phyloP scores from a whole-genome alignment of 2,329 filamentous ascomycete species.

The Zymoseptoria brevis region DNA sequence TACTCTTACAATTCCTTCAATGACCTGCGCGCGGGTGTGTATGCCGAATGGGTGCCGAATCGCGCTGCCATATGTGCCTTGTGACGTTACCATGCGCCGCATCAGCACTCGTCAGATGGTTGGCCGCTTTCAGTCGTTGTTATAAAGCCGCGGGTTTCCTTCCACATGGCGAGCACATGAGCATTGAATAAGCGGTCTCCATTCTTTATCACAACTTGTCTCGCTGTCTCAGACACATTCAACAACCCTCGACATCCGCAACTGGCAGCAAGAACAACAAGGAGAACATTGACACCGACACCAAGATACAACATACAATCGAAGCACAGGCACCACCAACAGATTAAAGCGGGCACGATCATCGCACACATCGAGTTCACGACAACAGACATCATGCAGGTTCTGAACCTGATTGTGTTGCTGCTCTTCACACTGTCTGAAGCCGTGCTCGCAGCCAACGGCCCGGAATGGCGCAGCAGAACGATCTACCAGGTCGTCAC shows the following conservation, averaged over 20 bases:
- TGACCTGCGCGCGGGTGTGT: not conserved
- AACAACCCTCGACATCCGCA: not conserved
- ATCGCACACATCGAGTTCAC: not conserved
- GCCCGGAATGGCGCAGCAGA: conserved; percentile 31
- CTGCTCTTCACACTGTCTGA: conserved; percentile 18
- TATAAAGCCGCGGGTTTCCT: not conserved
- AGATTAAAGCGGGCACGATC: not conserved
- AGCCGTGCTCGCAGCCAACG: conserved; percentile 17
- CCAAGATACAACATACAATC: not conserved
- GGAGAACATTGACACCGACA: not conserved
- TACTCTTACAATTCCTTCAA: not conserved
- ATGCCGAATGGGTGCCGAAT: conserved; percentile 9
- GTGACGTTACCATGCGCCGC: conserved; percentile 18
- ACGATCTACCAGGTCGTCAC: conserved; percentile 39
- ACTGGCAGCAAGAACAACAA: not conserved
- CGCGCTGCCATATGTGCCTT: conserved; percentile 11
- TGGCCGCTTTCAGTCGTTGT: not conserved
- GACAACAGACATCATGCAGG: conserved; percentile 11
- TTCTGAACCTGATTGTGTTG: conserved; percentile 7
- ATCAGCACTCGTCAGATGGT: not conserved
- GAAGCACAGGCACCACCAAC: not conserved
- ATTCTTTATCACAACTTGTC: conserved; percentile 1
- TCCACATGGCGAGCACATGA: not conserved
- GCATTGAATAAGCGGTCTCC: not conserved
- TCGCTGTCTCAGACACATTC: not conserved